Evolutionary conservation across 1,284 basidiomycete species (phyloP), one percentile per base, ranked within the genome.

Genomic region (Sanghuangporus baumii): DNA sequence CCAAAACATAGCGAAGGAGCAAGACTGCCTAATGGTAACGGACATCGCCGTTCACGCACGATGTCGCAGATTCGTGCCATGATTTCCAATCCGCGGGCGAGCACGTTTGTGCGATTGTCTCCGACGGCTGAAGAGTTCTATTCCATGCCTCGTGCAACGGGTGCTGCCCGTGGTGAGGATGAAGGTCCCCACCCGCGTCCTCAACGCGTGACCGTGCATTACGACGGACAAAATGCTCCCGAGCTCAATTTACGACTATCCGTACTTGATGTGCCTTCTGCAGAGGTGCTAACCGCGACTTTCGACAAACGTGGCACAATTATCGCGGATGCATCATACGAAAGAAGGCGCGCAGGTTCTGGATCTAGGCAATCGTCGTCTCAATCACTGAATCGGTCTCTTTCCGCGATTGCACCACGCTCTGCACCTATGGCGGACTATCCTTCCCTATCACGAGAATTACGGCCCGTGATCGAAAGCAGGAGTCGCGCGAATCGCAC

Each of bases 231-330:
- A 59, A 73, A 73, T 20, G 78, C 85, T 1, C 88, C 89, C 12
- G 78, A 76, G 34, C 76, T 91, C 34, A 75, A 83, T 54, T 76
- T 91, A 67, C 82, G 85, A 20, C 83, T 89, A 65, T 89, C 88
- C 0, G 71, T 72, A 34, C 72, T 85, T 40, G 76, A 79, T 50
- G 69, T 86, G 57, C 80, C 82, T 16, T 71, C 67, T 43, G 76
- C 77, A 18, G 69, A 69, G 11, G 37, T 70, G 0, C 69, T 79
- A 16, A 71, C 71, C 1, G 73, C 76, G 40, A 70, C 64, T 31
- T 59, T 72, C 26, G 73, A 74, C 60, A 59, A 66, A 8, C 69
- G 69, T 2, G 67, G 60, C 23, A 61, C 60, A 41, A 61, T 60
- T 18, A 47, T 64, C 8, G 18, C 52, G 18, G 57, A 50, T 20